Evolutionary conservation across 2,329 filamentous ascomycete species (phyloP), one percentile per base, ranked within the genome.

Genomic region (Penicillium palitans): DNA sequence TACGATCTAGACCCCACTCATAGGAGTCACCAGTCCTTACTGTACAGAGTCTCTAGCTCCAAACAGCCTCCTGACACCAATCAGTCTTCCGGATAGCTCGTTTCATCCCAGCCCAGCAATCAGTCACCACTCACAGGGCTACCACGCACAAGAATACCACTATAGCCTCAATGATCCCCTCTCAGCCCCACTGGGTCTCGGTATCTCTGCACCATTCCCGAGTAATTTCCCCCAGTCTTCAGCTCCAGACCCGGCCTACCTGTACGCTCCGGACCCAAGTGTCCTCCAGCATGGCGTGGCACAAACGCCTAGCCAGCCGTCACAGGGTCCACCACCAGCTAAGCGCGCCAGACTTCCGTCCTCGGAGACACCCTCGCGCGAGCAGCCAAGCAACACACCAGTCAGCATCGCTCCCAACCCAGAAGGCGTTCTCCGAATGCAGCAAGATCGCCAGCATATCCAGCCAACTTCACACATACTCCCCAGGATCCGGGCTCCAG

Each of bases 391-490:
- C 13, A 67, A 72, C 9, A 67, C 66, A 0, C 75, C 74, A 2
- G 64, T 77, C 37, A 66, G 55, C 29, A 78, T 78, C 44, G 71
- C 75, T 13, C 76, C 76, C 1, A 66, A 78, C 39, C 76, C 76
- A 19, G 70, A 72, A 44, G 75, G 76, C 0, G 58, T 77, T n/a
- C 68, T 73, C 56, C 71, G 72, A 31, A 63, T 78, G 51, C 72
- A 77, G 61, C 70, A 71, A 25, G 72, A 76, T 59, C 70, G 74
- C 35, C 64, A 66, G 37, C 64, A 68, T 19, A 60, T 62, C n/a
- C 67, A 70, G 12, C 58, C 63, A 17, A 66, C 73, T 19, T 61
- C 70, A 15, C 63, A 62, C 17, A 64, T 68, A 10, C 68, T 70
- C 35, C 68, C 57, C 2, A 59, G 65, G 25, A 62, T 69, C 19